A percentile compares a stretch with the other conserved stretches of the same genome.
Evolutionary conservation across 371 early-diverging fungal genomes (phyloP).

Genomic region (Mucor sp.): DNA sequence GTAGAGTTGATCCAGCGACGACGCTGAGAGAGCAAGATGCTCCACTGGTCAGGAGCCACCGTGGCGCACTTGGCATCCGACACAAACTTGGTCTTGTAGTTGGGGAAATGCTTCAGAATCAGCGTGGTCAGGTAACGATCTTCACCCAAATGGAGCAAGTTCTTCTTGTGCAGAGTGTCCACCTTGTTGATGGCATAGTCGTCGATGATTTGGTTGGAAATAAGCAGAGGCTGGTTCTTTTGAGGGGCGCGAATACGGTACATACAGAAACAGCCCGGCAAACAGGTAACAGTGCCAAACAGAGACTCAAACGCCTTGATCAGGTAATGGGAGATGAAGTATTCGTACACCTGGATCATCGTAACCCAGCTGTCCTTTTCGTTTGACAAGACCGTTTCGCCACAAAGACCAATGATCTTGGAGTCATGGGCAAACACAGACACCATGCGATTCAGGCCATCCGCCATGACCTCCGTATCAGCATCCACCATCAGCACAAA

Average conservation of each 20-base stretch:
- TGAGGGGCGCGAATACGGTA: conserved; percentile 85
- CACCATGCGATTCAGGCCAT: conserved; percentile 64
- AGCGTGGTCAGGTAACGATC: conserved; percentile 97
- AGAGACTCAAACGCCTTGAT: conserved; percentile 90
- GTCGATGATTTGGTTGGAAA: conserved; percentile 86
- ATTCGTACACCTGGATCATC: conserved; percentile 87
- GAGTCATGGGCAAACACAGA: conserved; percentile 74
- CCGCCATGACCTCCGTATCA: conserved; percentile 68
- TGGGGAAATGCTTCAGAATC: conserved; percentile 98
- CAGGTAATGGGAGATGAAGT: conserved; percentile 88
- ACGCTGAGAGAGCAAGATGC: conserved; percentile 94
- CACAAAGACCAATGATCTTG: conserved; percentile 80
- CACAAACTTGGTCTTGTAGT: conserved; percentile 95
- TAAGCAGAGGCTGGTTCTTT: conserved; percentile 87
- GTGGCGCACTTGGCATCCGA: conserved; percentile 97
- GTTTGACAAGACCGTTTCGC: conserved; percentile 79
- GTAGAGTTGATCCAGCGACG: conserved; percentile 99
- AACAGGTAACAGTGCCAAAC: conserved; percentile 88
- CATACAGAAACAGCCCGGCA: conserved; percentile 93
- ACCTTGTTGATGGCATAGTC: conserved; percentile 96
- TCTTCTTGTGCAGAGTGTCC: conserved; percentile 97
- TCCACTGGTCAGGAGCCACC: conserved; percentile 94
- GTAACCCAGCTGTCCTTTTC: conserved; percentile 87
- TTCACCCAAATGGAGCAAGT: conserved; percentile 82
- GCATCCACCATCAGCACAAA: conserved; percentile 71